A percentile compares a stretch with the other conserved stretches of the same genome.
phyloP scores from a whole-genome alignment of 352 stramenopile genomes.

The Globisporangium lucens region DNA sequence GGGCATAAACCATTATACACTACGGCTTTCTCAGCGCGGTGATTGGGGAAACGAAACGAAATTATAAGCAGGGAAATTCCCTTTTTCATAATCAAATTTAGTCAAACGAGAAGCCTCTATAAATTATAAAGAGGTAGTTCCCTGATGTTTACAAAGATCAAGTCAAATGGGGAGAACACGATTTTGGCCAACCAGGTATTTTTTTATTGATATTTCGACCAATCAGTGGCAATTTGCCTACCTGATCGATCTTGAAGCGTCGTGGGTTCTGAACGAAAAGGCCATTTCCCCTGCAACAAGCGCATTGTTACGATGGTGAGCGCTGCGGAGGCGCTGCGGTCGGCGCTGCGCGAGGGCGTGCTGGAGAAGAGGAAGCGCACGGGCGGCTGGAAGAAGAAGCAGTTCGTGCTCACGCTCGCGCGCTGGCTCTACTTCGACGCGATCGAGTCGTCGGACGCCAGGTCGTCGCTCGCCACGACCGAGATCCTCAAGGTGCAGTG shows the following conservation, averaged over 20 bases:
- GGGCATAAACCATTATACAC: too few species aligned
- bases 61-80: too few species aligned
- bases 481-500: conserved; percentile 65
- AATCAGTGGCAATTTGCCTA: background rate
- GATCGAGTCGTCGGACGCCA: conserved; percentile 35
- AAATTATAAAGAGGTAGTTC: too few species aligned
- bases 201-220: too few species aligned
- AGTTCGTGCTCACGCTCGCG: conserved; percentile 65
- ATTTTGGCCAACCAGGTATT: background rate
- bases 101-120: too few species aligned
- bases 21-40: too few species aligned
- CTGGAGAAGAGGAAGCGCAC: conserved; percentile 70
- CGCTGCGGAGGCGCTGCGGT: conserved; percentile 48
- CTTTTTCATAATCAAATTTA: too few species aligned
- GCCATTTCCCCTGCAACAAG: background rate
- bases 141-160: too few species aligned
- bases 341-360: conserved; percentile 50
- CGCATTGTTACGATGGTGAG: conserved; percentile 46
- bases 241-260: background rate
- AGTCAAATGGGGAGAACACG: background rate
- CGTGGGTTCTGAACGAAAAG: background rate
- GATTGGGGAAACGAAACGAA: too few species aligned
- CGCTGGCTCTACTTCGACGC: conserved; percentile 73
- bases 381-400: conserved; percentile 79
- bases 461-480: conserved; percentile 48